Conservation (phyloP, 1,139 yeast genomes). For the Lodderomyces parapsilosis region DNA sequence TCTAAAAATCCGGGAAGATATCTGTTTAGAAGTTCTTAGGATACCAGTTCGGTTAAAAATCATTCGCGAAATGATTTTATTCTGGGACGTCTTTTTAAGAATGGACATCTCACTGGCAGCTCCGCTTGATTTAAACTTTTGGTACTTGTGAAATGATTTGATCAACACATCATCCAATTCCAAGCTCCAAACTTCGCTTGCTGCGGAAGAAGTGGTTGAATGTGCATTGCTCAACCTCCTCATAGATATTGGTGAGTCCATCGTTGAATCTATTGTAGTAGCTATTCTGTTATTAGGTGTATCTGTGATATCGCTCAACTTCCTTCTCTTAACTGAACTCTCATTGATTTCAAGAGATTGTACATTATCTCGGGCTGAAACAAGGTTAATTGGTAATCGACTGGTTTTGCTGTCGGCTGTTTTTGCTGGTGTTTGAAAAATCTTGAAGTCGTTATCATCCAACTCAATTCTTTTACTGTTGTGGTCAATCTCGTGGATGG, state of each 20-base stretch:
- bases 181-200: conserved; percentile 32
- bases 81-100: conserved; percentile 38
- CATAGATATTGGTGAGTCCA: conserved; percentile 31
- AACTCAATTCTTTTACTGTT: neutral
- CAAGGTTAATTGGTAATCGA: neutral
- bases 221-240: conserved; percentile 16
- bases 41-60: conserved; percentile 37
- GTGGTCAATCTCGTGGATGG: conserved; percentile 27
- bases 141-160: conserved; percentile 37
- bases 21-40: conserved; percentile 39
- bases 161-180: conserved; percentile 38
- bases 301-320: conserved; percentile 16
- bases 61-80: conserved; percentile 44
- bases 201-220: conserved; percentile 11
- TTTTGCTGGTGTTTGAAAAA: conserved; percentile 37
- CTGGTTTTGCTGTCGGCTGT: neutral
- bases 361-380: neutral
- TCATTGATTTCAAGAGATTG: neutral
- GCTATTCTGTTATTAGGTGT: conserved; percentile 43
- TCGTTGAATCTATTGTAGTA: conserved; percentile 33
- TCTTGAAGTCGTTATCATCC: conserved; percentile 8
- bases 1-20: conserved; percentile 33
- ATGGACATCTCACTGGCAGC: conserved; percentile 22
- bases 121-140: conserved; percentile 31
- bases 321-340: conserved; percentile 10